Evolutionary conservation across 352 stramenopile genomes (phyloP), one percentile per base, ranked within the genome.

Genomic region (Pythium monospermum): DNA sequence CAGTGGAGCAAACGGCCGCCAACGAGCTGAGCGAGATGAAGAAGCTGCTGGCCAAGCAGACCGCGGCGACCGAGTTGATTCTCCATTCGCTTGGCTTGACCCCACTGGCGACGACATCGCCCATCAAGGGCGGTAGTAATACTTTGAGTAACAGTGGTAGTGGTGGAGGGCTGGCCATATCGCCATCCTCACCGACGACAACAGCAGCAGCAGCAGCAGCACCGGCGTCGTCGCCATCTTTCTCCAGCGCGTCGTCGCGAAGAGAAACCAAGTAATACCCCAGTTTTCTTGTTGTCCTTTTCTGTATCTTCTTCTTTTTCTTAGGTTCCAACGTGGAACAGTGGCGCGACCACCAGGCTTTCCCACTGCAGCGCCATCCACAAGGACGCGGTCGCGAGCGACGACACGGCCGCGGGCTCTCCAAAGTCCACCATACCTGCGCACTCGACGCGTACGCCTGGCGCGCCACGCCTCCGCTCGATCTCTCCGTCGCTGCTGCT

Each of bases 291-390:
- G 50, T 58, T 4, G 18, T 43, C 18, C 30, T 58, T 5, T 58
- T 25, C 32, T 30, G 37, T 25, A 27, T 36, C 22, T 25, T 31
- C 25, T 8, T 15, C n/a, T 10, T 18, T 22, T 26, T 18, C 3
- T 54, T 43, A 64, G 6, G 30, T 30, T 0, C 26, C 23, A 2
- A 89, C 57, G 6, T 56, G 64, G 57, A 89, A 89, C 12, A 81
- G 53, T 2, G 78, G 78, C 3, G 59, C 56, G 15, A 89, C 69
- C 59, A 85, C 80, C 41, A 80, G 77, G 18, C 48, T 68, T 50
- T 87, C 75, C 75, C 78, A 87, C 56, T 72, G 76, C 39, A 84
- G 60, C 27, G 71, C 78, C 21, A 84, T 63, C 27, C 73, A 83
- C 44, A 89, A 54, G 44, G 75, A 82, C 53, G 80, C 68, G 69